Evolutionary conservation across 228 moss, liverwort and hornwort species (phyloP).

Genomic region (Sphagnum fallax): DNA sequence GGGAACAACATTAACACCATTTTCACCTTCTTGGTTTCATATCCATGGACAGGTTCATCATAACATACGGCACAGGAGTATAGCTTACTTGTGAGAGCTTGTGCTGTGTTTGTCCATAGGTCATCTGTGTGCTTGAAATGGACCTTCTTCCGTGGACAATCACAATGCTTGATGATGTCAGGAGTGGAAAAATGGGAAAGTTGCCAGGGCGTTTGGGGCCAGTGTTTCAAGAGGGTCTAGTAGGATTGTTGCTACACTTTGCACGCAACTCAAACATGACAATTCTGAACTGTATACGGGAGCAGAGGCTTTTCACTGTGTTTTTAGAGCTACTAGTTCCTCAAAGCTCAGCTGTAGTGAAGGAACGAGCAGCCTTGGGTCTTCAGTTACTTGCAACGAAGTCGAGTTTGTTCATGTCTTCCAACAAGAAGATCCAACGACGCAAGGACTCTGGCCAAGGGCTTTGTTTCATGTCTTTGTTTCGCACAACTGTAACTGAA

Average conservation of each 20-base stretch:
- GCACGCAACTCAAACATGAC: conserved; percentile 45
- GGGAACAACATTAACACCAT: no score
- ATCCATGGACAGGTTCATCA: no score
- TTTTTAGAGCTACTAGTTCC: conserved; percentile 39
- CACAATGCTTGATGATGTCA: conserved; percentile 22
- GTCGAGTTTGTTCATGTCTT: conserved; percentile 29
- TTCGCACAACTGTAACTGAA: background rate
- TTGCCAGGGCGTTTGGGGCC: conserved; percentile 31
- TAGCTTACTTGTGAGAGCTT: no score
- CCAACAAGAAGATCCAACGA: background rate
- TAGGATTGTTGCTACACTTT: conserved; percentile 45
- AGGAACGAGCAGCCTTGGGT: conserved; percentile 31
- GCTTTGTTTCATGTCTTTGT: background rate
- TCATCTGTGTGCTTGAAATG: conserved; percentile 42
- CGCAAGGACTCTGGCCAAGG: background rate
- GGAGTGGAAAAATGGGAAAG: conserved; percentile 24
- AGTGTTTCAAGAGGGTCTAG: conserved; percentile 40
- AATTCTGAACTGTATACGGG: conserved; percentile 41
- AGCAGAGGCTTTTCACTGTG: conserved; percentile 37
- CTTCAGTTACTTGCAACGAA: conserved; percentile 37
- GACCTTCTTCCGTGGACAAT: conserved; percentile 50
- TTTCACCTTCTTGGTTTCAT: no score
- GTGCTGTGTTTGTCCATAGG: conserved; percentile 8
- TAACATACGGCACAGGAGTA: no score
- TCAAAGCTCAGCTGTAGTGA: conserved; percentile 35